Conservation (phyloP, 2,329 filamentous ascomycete genomes). For the Microdochium paspali region DNA sequence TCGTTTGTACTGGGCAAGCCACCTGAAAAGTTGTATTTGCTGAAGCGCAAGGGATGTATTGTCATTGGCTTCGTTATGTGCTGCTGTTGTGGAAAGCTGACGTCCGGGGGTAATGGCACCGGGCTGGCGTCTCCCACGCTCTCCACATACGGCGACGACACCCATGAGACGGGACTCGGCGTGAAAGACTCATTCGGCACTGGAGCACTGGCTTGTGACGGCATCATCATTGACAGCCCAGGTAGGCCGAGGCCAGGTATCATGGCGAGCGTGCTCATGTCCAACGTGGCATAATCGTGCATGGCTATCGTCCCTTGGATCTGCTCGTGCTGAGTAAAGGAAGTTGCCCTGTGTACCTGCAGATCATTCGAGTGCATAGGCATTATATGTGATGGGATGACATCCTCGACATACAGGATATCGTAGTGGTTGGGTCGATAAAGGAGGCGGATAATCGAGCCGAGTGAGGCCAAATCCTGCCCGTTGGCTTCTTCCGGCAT, state of each 20-base stretch:
- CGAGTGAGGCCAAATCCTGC: conserved; percentile 31
- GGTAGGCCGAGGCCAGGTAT: conserved; percentile 32
- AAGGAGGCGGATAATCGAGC: conserved; percentile 45
- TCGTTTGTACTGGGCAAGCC: conserved; percentile 21
- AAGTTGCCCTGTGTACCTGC: conserved; percentile 43
- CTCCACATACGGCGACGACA: conserved; percentile 27
- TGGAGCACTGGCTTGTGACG: conserved; percentile 21
- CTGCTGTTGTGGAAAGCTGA: conserved; percentile 12
- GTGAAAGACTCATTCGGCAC: conserved; percentile 17
- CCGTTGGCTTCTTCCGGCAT: conserved; percentile 46
- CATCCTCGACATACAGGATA: conserved; percentile 60
- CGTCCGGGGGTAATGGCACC: conserved; percentile 3
- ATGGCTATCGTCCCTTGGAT: conserved; percentile 31
- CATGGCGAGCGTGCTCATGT: conserved; percentile 33
- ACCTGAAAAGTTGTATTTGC: conserved; percentile 42
- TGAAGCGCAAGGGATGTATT: conserved; percentile 38
- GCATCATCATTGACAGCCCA: conserved; percentile 22
- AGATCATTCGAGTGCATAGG: conserved; percentile 23
- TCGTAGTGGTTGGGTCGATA: conserved; percentile 85
- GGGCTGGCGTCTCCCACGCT: conserved; percentile 20
- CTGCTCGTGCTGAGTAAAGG: conserved; percentile 34
- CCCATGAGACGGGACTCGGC: conserved; percentile 15
- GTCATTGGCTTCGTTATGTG: conserved; percentile 16
- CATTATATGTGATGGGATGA: conserved; percentile 13
- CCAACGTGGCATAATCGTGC: conserved; percentile 28